Conservation (phyloP, 768 basidiomycete species). For the Daedaleopsis sinensis region DNA sequence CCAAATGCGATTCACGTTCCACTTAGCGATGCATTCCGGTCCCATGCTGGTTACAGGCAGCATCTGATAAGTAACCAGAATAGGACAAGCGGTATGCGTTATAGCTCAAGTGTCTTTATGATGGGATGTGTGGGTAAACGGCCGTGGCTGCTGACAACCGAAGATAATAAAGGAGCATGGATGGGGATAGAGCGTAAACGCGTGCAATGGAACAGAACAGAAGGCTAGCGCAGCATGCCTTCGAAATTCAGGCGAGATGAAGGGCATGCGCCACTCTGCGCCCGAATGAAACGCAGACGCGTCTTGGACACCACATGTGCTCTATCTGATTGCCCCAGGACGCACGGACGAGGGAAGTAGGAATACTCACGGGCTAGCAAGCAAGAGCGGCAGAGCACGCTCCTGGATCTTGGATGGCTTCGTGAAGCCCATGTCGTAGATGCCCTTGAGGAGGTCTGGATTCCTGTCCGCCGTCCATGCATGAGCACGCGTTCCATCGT, state of each 20-base stretch:
- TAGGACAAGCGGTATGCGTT: too few species aligned
- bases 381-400: slow-evolving; percentile 88
- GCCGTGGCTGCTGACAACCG: too few species aligned
- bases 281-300: neutral
- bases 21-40: too few species aligned
- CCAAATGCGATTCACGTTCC: too few species aligned
- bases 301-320: neutral
- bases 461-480: slow-evolving; percentile 49
- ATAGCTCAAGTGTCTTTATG: too few species aligned
- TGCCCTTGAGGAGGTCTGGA: slow-evolving; percentile 87
- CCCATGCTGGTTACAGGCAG: too few species aligned
- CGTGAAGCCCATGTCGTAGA: slow-evolving; percentile 94
- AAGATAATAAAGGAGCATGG: too few species aligned
- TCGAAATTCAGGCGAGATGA: neutral
- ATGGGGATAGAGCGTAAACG: too few species aligned
- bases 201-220: too few species aligned
- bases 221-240: neutral
- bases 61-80: too few species aligned
- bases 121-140: too few species aligned
- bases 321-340: neutral
- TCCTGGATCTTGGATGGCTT: slow-evolving; percentile 99
- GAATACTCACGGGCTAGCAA: slow-evolving; percentile 79
- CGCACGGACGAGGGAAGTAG: slow-evolving; percentile 9
- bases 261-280: neutral
- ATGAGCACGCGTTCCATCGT: slow-evolving; percentile 56